phyloP scores from a whole-genome alignment of 2,329 filamentous ascomycete genomes.

The Xylariaceae sp. region DNA sequence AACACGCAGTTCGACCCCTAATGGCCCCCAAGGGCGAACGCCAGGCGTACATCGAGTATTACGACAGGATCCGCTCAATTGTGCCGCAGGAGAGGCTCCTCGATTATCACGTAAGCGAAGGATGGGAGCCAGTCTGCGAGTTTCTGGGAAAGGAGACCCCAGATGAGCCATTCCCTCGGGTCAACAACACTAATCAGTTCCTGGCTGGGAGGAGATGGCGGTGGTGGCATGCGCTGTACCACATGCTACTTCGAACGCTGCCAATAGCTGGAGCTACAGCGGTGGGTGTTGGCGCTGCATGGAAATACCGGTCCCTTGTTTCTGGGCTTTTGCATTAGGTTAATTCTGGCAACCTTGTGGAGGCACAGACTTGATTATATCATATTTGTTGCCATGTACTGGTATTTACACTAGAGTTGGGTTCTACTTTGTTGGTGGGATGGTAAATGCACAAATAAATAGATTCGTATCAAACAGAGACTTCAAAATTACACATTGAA shows the following conservation, averaged over 20 bases:
- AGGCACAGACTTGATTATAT: too few relatives aligned
- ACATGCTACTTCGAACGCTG: neutral
- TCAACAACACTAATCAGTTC: neutral
- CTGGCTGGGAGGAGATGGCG: neutral
- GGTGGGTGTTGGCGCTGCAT: too few relatives aligned
- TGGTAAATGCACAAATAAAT: too few relatives aligned
- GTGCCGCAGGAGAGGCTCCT: neutral
- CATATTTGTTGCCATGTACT: too few relatives aligned
- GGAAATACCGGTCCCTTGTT: too few relatives aligned
- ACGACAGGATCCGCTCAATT: neutral
- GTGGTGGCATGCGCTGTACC: neutral
- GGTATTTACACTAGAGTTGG: too few relatives aligned
- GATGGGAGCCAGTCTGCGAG: neutral
- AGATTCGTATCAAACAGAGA: too few relatives aligned
- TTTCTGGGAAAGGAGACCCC: neutral
- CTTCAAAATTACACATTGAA: too few relatives aligned
- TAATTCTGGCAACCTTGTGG: too few relatives aligned
- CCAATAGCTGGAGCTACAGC: too few relatives aligned
- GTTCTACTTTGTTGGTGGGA: too few relatives aligned
- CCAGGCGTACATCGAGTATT: neutral
- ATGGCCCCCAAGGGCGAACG: neutral
- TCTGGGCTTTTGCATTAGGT: too few relatives aligned
- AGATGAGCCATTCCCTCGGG: neutral
- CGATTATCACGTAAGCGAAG: neutral
- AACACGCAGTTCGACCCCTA: neutral